Conservation (phyloP, 495 filamentous ascomycete genomes). For the Jackrogersella minutella region DNA sequence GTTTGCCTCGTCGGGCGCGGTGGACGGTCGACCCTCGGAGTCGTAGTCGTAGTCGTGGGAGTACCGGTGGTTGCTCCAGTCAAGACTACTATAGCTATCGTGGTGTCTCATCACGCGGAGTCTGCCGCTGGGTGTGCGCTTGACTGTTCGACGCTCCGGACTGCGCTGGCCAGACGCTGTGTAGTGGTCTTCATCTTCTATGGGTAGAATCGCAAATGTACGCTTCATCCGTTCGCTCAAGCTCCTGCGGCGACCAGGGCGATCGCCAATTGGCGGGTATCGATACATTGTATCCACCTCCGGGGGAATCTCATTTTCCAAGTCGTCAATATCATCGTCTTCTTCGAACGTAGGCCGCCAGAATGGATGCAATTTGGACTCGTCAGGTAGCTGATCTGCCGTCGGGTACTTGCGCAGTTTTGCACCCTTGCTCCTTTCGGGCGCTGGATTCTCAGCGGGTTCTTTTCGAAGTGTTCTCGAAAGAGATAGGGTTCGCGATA, state of each 20-base stretch:
- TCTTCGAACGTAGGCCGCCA: constrained; percentile 83
- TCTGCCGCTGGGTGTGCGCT: constrained; percentile 58
- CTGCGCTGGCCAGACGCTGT: constrained; percentile 47
- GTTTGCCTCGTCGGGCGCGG: constrained; percentile 41
- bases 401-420: constrained; percentile 46
- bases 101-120: constrained; percentile 59
- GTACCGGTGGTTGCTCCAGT: constrained; percentile 18
- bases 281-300: constrained; percentile 42
- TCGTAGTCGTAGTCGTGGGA: constrained; percentile 29
- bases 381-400: constrained; percentile 53
- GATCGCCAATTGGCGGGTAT: constrained; percentile 55
- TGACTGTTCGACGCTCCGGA: constrained; percentile 58
- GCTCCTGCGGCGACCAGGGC: constrained; percentile 57
- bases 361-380: constrained; percentile 74
- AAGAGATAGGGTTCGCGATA: constrained; percentile 55
- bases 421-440: constrained; percentile 46
- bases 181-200: constrained; percentile 49
- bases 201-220: constrained; percentile 62
- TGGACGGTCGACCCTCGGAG: constrained; percentile 42
- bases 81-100: constrained; percentile 51
- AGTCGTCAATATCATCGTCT: constrained; percentile 59
- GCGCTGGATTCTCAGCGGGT: constrained; percentile 11
- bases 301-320: constrained; percentile 40
- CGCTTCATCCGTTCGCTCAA: constrained; percentile 55
- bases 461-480: constrained; percentile 40